Evolutionary conservation across 768 basidiomycete genomes (phyloP), one percentile per base, ranked within the genome.

Genomic region (Serendipita sp.): DNA sequence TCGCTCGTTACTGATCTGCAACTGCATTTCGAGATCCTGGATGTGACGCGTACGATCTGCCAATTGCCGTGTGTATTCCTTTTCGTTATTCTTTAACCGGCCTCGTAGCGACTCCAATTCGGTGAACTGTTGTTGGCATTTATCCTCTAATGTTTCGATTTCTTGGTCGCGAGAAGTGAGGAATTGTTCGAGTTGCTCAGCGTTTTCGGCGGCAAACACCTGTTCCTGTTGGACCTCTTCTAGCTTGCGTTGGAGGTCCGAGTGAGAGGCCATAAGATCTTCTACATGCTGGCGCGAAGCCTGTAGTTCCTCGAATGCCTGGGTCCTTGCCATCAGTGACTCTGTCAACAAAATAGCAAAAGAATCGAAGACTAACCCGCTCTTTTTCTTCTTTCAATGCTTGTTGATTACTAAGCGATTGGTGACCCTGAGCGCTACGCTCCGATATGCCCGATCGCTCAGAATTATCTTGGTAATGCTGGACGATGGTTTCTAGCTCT

Each of bases 101-200:
- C 30, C 28, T 11, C 36, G 56, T n/a, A 60, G 28, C 4, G 16
- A 16, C 28, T 60, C 56, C 10, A 60, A 8, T 60, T 60, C 56
- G 28, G 56, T 38, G 35, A 60, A 60, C 28, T 60, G 56, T 32
- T 32, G 30, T 30, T 65, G 48, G 18, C 58, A 56, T 11, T 13
- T 34, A 64, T 44, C 23, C 32, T 65, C 65, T 23, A 48, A 13
- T 13, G 36, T 51, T 28, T 56, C 64, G 34, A 44, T 65, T 62
- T 88, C 83, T 16, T 76, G 72, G 65, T 86, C 81, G n/a, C 81
- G 81, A 44, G 80, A 77, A 2, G 76, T 78, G 44, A 86, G 70
- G 65, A 81, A 79, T 30, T 80, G 80, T 72, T 87, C 79, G 16
- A 86, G 76, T 28, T 83, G 81, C 2, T 75, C 64, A 8, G 79